Percentiles rank a stretch among this genome's conserved stretches.
Evolutionary conservation across 2,329 filamentous ascomycete species (phyloP).

Genomic region (Ophiocordyceps sinensis): DNA sequence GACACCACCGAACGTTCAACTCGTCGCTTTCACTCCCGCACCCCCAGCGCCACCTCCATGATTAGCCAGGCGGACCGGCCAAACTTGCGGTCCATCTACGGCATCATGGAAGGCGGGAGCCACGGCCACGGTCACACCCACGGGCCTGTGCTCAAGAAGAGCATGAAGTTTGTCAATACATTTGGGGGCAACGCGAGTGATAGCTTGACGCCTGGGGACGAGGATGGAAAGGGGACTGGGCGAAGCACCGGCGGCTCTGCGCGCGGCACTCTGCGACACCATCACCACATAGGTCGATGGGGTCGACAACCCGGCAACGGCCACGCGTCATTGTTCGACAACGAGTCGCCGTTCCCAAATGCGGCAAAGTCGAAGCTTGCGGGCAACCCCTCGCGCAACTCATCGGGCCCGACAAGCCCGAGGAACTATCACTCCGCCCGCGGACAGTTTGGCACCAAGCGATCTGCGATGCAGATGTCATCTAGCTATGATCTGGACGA

Average conservation of each 20-base stretch:
- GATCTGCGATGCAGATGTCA: slow-evolving; percentile 43
- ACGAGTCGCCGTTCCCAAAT: slow-evolving; percentile 64
- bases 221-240: slow-evolving; percentile 48
- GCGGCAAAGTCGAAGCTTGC: slow-evolving; percentile 48
- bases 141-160: slow-evolving; percentile 49
- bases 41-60: slow-evolving; percentile 83
- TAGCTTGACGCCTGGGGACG: slow-evolving; percentile 41
- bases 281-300: slow-evolving; percentile 61
- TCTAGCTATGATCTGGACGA: slow-evolving; percentile 69
- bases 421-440: slow-evolving; percentile 31
- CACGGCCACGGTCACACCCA: slow-evolving; percentile 5
- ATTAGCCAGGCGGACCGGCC: slow-evolving; percentile 50
- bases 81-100: slow-evolving; percentile 50
- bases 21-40: slow-evolving; percentile 81
- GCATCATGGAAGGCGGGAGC: slow-evolving; percentile 45
- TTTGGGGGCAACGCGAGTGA: slow-evolving; percentile 48
- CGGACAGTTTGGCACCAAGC: slow-evolving; percentile 24
- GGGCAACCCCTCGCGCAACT: slow-evolving; percentile 40
- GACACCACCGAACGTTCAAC: slow-evolving; percentile 42
- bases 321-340: slow-evolving; percentile 60
- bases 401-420: slow-evolving; percentile 58
- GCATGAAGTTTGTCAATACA: slow-evolving; percentile 89
- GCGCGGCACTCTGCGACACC: slow-evolving; percentile 56
- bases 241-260: slow-evolving; percentile 47
- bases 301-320: slow-evolving; percentile 53